Evolutionary conservation across 306 rosid genomes (phyloP).

Genomic region (Spatholobus suberectus): DNA sequence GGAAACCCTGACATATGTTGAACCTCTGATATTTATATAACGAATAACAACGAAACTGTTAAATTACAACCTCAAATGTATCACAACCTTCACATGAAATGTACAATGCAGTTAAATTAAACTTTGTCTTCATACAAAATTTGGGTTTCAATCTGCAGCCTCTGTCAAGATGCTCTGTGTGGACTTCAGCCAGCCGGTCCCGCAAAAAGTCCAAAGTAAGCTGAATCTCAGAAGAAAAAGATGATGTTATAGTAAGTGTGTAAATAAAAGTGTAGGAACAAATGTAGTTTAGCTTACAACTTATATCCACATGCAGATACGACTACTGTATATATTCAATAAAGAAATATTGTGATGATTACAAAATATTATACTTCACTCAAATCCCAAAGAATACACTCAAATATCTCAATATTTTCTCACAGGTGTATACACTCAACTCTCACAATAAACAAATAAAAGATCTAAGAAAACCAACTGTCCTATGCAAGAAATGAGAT

Average conservation of each 20-base stretch:
- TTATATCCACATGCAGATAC: neutral
- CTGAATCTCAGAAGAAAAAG: slow-evolving; percentile 50
- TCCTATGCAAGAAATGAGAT: neutral
- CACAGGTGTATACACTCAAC: neutral
- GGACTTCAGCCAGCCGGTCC: slow-evolving; percentile 74
- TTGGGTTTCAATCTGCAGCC: slow-evolving; percentile 74
- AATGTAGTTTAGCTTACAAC: neutral
- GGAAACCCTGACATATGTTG: neutral
- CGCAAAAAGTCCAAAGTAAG: slow-evolving; percentile 68
- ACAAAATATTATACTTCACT: neutral
- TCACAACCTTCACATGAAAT: slow-evolving; percentile 68
- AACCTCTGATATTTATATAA: neutral
- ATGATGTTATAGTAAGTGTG: neutral
- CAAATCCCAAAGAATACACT: neutral
- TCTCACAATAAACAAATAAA: neutral
- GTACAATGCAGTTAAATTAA: slow-evolving; percentile 79
- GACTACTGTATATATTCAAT: neutral
- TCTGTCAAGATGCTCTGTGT: slow-evolving; percentile 71
- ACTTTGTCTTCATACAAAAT: slow-evolving; percentile 68
- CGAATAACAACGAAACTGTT: slow-evolving; percentile 25
- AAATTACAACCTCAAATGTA: slow-evolving; percentile 77
- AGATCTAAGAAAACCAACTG: neutral
- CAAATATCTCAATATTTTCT: neutral
- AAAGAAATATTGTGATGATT: neutral
- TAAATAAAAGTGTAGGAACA: neutral